Evolutionary conservation across 2,329 filamentous ascomycete species (phyloP).

Genomic region (Tolypocladium sp.): DNA sequence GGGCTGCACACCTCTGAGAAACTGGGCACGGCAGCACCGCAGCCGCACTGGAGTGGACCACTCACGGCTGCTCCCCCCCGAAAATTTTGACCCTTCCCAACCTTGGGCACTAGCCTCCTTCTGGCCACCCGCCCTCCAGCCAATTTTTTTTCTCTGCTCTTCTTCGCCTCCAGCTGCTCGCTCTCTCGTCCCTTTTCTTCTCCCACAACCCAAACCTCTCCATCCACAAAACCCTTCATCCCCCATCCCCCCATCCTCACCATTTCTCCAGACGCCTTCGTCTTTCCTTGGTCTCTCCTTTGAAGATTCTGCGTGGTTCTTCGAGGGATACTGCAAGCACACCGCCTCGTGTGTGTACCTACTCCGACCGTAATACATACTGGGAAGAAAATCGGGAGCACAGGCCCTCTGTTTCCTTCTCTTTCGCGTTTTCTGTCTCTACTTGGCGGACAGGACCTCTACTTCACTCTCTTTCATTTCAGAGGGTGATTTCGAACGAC

Average conservation of each 20-base stretch:
- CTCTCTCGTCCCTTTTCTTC: constrained; percentile 16
- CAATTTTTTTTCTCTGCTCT: constrained; percentile 22
- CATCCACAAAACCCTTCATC: constrained; percentile 19
- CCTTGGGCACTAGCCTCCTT: background rate
- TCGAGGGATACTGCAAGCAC: constrained; percentile 27
- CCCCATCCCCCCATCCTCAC: constrained; percentile 17
- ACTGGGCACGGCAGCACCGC: constrained; percentile 1
- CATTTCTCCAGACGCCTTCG: constrained; percentile 19
- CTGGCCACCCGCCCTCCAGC: constrained; percentile 14
- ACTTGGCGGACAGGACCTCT: constrained; percentile 16
- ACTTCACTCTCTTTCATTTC: constrained; percentile 16
- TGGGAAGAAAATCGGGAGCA: constrained; percentile 21
- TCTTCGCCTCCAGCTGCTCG: constrained; percentile 17
- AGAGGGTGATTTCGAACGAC: constrained; percentile 18
- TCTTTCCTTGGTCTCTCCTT: constrained; percentile 37
- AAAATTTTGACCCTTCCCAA: constrained; percentile 4
- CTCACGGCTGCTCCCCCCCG: background rate
- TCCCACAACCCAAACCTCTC: constrained; percentile 23
- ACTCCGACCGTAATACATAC: constrained; percentile 15
- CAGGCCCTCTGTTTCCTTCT: constrained; percentile 24
- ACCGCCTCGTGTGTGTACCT: constrained; percentile 15
- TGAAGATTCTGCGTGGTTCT: constrained; percentile 35
- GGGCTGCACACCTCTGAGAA: background rate
- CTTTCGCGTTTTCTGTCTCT: constrained; percentile 17
- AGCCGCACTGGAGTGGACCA: background rate